These are phyloP conservation scores for Globisporangium alternatum DNA, from an alignment of 352 stramenopile genomes.

Conservation along the genomic window DNA sequence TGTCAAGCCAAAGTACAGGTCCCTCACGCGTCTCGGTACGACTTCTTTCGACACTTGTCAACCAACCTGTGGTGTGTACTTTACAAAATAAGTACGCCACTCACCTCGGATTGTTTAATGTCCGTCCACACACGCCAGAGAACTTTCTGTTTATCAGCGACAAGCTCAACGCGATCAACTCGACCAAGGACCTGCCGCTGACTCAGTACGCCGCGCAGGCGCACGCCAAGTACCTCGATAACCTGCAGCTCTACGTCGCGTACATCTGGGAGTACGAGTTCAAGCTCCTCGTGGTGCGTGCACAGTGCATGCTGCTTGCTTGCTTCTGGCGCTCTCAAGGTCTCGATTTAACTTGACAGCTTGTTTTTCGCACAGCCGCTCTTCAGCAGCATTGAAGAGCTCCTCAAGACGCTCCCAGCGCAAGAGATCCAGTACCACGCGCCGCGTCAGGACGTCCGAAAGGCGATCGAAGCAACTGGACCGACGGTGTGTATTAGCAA, in stretches of 20 bases:
- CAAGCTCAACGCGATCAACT: conserved; percentile 44
- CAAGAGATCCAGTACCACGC: conserved; percentile 70
- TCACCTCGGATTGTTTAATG: background rate
- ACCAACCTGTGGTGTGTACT: background rate
- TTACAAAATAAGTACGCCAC: background rate
- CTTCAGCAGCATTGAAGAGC: conserved; percentile 48
- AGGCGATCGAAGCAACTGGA: conserved; percentile 38
- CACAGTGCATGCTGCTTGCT: background rate
- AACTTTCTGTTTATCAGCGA: conserved; percentile 72
- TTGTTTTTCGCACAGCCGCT: conserved; percentile 26
- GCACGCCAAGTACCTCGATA: conserved; percentile 38
- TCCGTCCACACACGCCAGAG: conserved; percentile 24
- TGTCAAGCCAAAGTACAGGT: conserved; percentile 61
- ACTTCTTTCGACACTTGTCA: background rate
- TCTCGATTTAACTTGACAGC: background rate
- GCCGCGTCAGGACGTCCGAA: conserved; percentile 55
- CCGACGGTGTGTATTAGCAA: conserved; percentile 28
- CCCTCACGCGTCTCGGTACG: conserved; percentile 56
- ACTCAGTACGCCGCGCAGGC: conserved; percentile 49
- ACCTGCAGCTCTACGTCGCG: conserved; percentile 42
- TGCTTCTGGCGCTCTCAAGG: background rate
- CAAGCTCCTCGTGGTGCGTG: conserved; percentile 47
- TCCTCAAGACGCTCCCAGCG: conserved; percentile 51
- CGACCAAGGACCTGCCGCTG: conserved; percentile 40
- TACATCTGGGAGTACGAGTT: conserved; percentile 75